Conservation (phyloP, 306 rosid genomes). For the Nissolia schottii region DNA sequence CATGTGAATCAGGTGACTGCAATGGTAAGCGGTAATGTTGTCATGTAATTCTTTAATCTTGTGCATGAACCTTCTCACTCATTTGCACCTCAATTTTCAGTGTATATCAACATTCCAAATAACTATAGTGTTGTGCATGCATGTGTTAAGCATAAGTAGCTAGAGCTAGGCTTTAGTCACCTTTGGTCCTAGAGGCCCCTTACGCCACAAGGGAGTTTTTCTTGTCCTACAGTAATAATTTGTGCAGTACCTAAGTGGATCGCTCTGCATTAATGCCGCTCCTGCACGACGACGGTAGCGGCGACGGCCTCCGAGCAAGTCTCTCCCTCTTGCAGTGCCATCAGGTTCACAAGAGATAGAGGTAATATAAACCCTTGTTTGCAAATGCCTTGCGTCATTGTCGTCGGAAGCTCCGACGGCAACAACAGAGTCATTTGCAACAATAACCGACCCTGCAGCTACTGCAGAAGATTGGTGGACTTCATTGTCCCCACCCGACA, state of each 20-base stretch:
- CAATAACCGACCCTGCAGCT: neutral
- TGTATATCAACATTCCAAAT: too few species aligned
- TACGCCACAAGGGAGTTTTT: slow-evolving; percentile 32
- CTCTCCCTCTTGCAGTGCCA: neutral
- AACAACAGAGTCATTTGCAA: neutral
- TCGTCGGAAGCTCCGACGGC: too few species aligned
- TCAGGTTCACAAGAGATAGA: neutral
- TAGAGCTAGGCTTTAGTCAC: neutral
- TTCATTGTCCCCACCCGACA: neutral
- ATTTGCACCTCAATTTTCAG: too few species aligned
- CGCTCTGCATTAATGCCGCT: neutral
- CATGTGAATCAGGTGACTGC: too few species aligned
- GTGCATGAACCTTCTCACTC: too few species aligned
- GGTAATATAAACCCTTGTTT: neutral
- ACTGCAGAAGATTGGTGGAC: neutral
- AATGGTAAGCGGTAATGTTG: too few species aligned
- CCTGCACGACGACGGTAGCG: neutral
- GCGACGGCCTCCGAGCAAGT: neutral
- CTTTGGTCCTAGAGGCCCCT: slow-evolving; percentile 32
- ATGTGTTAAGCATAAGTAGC: neutral
- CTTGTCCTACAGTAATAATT: slow-evolving; percentile 18
- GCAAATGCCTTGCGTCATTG: neutral
- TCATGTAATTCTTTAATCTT: too few species aligned
- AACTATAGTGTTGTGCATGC: too few species aligned
- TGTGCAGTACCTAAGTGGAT: neutral